Base-by-base conservation (phyloP, 2,329 filamentous ascomycete genomes). In the Ustulina deusta region DNA sequence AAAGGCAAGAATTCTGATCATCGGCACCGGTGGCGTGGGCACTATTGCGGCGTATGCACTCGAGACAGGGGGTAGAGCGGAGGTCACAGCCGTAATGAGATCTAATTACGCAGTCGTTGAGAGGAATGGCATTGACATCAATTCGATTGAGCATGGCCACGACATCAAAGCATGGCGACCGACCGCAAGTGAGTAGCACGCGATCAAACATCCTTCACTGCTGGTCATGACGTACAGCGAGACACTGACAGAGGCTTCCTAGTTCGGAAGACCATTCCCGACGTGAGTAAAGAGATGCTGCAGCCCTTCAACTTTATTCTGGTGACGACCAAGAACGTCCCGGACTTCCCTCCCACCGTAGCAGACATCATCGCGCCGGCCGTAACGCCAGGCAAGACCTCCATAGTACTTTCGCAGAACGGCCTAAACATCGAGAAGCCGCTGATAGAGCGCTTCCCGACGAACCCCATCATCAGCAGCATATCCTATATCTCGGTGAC, bases 371-470 rank as follows among this genome's bases (percentile, higher is more conserved):
- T 89, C 29, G 73, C 75, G 0, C 84, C 86, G 0, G 86, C 86
- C 1, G 78, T 90, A 0, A 85, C 83, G 0, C 80, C 82, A 0
- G 80, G 79, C 1, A 78, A 83, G 27, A 89, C 87, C 0, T 81
- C 81, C 32, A 84, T 90, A 51, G 80, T 89, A 0, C 81, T 90
- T 6, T 78, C 88, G 5, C 88, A 90, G 69, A 90, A 90, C 72
- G 88, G 88, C 0, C 77, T 90, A n/a, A 88, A 89, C 71, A 90
- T 90, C 68, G 86, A 90, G 69, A 83, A 81, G 48, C 86, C 87
- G 0, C 73, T 90, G 22, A 73, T 86, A 20, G 63, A 73, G 0
- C 75, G 78, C 0, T 89, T 88, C 72, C 86, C 87, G 0, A 65
- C 74, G 2, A 89, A 87, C 66, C 75, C 83, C 0, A 72, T 89